Base-by-base conservation (phyloP, 2,329 filamentous ascomycete species). In the Colletotrichum chlorophyti region DNA sequence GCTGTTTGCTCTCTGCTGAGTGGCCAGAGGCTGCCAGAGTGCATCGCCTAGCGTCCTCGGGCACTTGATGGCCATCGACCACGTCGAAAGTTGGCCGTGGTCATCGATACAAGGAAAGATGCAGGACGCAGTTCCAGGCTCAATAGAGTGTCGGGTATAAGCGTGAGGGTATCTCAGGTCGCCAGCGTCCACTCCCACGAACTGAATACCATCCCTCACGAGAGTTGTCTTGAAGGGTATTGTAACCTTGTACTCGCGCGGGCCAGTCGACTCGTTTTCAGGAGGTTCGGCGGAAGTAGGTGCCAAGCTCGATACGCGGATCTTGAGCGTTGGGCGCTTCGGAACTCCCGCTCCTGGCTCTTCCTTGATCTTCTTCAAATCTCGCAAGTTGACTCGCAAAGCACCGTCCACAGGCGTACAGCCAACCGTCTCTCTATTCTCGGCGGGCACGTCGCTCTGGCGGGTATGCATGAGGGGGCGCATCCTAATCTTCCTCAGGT, bases 21-120 rank as follows among this genome's bases (percentile, higher is more conserved):
- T 78, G 23, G 72, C 74, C 23, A 76, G 70, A 12, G 77, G 77
- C 66, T 80, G 80, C 64, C 75, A 77, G 35, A 89, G 78, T 11
- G 84, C 90, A 76, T 97, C 93, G 5, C 93, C 93, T 1, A 99
- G 79, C 0, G 93, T 97, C 47, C 90, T 86, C 10, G 94, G 91
- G 65, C 89, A 94, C 57, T 89, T 92, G 68, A 99, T 88, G 2
- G 91, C 91, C 46, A 99, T 83, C 55, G 93, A 91, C 91, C 95
- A 99, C 10, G 88, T 87, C 68, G 89, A 94, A 53, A 92, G 85
- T 55, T 91, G 88, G 29, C 87, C 87, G 21, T 90, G 85, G 69
- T 96, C 91, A 70, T 99, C 95, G 49, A 98, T 83, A 71, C 95
- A 98, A 1, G 95, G 95, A 67, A 99, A 99, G 23, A 98, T 86